Base-by-base conservation (phyloP, 139 green algal species). In the Coccomyxa sp. region DNA sequence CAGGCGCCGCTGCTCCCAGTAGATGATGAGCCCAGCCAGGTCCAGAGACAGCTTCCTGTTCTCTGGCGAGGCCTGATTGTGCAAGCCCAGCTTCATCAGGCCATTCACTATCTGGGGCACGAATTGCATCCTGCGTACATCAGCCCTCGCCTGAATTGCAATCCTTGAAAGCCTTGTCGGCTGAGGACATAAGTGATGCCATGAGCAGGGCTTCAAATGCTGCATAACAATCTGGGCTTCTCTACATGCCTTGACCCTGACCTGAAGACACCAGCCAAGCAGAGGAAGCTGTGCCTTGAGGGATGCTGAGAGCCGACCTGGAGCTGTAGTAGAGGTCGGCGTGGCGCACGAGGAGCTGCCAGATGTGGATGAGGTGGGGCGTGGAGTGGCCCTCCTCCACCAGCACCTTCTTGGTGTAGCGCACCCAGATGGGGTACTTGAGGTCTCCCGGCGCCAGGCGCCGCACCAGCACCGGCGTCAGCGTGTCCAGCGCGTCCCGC, bases 311-410 rank as follows among this genome's bases (percentile, higher is more conserved):
- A 18, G 38, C 71, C 33, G 39, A 82, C 83, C 81, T 73, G 64
- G 79, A 90, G 12, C 84, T 39, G 84, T 95, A 97, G 82, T 99
- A 98, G 12, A 95, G 74, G 41, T 94, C 83, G 2, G 88, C 82
- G 81, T 99, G 96, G 35, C 92, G 86, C 39, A 98, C 90, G 33
- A 99, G 79, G 35, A 98, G 80, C 82, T 98, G 93, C 90, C 94
- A 96, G 44, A 98, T 84, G 83, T 98, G 93, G 41, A 95, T 83
- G n/a, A 97, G 69, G 41, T 92, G 86, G 40, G 80, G 83, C 38
- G 94, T 74, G 33, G 81, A 92, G 73, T 92, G 84, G 0, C 87
- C 87, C 82, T 98, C 95, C 78, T 97, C 95, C 2, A 93, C 79
- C 55, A 98, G 83, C 73, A 93, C 89, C 40, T 93, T 91, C 86